phyloP scores from a whole-genome alignment of 495 filamentous ascomycete genomes.

The Niebla homalea region DNA sequence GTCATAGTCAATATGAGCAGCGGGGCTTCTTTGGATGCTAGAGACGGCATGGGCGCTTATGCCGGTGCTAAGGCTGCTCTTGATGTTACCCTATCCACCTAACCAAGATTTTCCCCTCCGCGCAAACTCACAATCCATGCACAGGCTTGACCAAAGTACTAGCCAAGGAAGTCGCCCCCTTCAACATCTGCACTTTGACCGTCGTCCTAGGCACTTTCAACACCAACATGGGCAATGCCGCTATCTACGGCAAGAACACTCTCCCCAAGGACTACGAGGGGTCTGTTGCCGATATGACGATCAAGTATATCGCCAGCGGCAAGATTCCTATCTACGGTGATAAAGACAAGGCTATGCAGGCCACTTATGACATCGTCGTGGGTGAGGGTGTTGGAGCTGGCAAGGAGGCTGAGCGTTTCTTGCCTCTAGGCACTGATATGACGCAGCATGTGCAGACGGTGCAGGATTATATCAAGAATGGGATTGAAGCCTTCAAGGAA shows the following conservation, averaged over 20 bases:
- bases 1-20: slow-evolving; percentile 35
- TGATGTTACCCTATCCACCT: slow-evolving; percentile 28
- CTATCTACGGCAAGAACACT: slow-evolving; percentile 16
- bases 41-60: slow-evolving; percentile 31
- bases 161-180: slow-evolving; percentile 35
- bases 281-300: slow-evolving; percentile 23
- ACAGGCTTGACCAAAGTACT: slow-evolving; percentile 29
- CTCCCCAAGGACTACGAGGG: slow-evolving; percentile 31
- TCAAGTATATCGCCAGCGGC: slow-evolving; percentile 21
- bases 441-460: slow-evolving; percentile 22
- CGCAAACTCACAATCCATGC: neutral
- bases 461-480: slow-evolving; percentile 22
- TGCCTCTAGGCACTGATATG: slow-evolving; percentile 35
- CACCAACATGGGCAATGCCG: slow-evolving; percentile 29
- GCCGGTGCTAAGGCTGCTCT: slow-evolving; percentile 32
- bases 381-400: slow-evolving; percentile 33
- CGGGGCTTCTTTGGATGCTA: slow-evolving; percentile 29
- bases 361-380: slow-evolving; percentile 33
- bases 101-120: neutral
- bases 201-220: slow-evolving; percentile 36
- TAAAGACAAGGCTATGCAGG: slow-evolving; percentile 35
- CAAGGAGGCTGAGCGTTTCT: slow-evolving; percentile 25
- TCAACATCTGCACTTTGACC: slow-evolving; percentile 33
- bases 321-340: slow-evolving; percentile 27
- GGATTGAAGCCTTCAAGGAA: slow-evolving; percentile 25